Conservation (phyloP, 148 eudicot species). For the Silene uniflora region DNA sequence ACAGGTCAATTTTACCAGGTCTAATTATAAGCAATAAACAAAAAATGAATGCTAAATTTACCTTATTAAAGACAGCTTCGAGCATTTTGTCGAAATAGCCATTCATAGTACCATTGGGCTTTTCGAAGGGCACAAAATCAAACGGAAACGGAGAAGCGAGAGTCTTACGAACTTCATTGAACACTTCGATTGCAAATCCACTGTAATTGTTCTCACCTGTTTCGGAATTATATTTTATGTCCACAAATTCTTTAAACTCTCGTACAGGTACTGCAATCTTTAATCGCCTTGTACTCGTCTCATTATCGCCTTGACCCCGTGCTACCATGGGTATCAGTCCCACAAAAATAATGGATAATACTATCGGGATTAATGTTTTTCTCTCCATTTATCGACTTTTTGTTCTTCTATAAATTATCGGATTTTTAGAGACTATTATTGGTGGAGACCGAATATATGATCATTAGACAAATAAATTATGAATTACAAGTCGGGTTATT, state of each 20-base stretch:
- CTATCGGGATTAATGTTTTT: neutral
- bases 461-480: too few species aligned
- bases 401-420: too few species aligned
- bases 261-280: conserved; percentile 14
- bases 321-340: neutral
- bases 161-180: neutral
- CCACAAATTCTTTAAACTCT: conserved; percentile 9
- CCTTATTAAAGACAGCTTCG: neutral
- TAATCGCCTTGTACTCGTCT: neutral
- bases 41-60: neutral
- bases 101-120: neutral
- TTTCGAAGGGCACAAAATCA: neutral
- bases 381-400: neutral
- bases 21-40: too few species aligned
- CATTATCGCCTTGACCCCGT: neutral
- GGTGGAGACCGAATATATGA: too few species aligned
- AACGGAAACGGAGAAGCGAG: neutral
- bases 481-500: too few species aligned
- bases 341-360: neutral
- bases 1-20: too few species aligned
- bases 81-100: conserved; percentile 20
- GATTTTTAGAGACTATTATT: too few species aligned
- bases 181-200: conserved; percentile 25
- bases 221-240: neutral
- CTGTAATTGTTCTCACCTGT: neutral